phyloP scores from a whole-genome alignment of 2,329 filamentous ascomycete species.

The Fonsecaea pedrosoi region DNA sequence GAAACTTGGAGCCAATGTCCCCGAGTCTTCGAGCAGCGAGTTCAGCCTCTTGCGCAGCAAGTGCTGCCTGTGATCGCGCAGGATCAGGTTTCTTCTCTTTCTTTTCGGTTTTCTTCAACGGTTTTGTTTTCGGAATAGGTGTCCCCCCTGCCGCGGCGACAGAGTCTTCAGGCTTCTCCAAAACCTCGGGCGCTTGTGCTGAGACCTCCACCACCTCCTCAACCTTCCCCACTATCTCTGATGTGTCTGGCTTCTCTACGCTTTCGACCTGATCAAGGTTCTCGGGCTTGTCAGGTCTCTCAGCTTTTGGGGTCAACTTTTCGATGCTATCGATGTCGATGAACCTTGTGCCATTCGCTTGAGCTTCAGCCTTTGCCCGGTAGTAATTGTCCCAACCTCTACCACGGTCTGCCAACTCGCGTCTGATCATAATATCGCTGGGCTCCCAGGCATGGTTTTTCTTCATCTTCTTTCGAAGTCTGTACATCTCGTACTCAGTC shows the following conservation, averaged over 20 bases:
- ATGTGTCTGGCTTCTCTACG: conserved; percentile 23
- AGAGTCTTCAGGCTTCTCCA: conserved; percentile 50
- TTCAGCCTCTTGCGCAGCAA: conserved; percentile 48
- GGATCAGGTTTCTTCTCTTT: conserved; percentile 60
- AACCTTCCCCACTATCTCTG: conserved; percentile 15
- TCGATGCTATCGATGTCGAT: conserved; percentile 57
- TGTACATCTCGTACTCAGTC: conserved; percentile 72
- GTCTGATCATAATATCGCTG: conserved; percentile 70
- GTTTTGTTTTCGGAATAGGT: conserved; percentile 29
- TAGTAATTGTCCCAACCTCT: conserved; percentile 60
- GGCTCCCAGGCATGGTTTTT: conserved; percentile 74
- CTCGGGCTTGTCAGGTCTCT: conserved; percentile 25
- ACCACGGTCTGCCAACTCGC: conserved; percentile 66
- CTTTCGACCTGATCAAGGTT: conserved; percentile 25
- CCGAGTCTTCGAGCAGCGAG: conserved; percentile 48
- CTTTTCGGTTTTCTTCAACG: conserved; percentile 62
- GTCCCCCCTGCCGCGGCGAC: conserved; percentile 4
- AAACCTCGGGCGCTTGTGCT: conserved; percentile 7
- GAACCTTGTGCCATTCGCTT: conserved; percentile 60
- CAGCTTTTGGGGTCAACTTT: conserved; percentile 18
- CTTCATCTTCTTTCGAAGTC: conserved; percentile 71
- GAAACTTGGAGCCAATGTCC: conserved; percentile 48
- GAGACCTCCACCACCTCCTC: conserved; percentile 11
- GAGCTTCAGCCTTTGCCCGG: conserved; percentile 58
- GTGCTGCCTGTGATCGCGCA: conserved; percentile 57